Percentiles rank a stretch among this genome's conserved stretches.
Conservation (phyloP, 805 yeast species). For the Starmerella bombicola region DNA sequence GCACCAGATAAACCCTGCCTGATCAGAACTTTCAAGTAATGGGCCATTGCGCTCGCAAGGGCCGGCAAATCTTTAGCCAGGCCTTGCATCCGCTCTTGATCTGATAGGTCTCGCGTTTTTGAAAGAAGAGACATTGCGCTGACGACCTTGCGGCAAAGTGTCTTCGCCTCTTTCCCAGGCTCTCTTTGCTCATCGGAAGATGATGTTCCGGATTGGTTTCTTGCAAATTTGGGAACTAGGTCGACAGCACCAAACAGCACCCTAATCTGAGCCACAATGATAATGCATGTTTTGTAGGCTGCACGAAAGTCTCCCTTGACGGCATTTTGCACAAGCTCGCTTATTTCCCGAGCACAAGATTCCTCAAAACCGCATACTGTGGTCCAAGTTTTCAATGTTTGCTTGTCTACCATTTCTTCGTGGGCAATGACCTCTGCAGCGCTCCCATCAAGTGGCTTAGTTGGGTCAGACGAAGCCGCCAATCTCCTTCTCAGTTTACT, state of each 20-base stretch:
- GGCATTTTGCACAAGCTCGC: constrained; percentile 80
- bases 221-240: constrained; percentile 11
- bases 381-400: constrained; percentile 62
- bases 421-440: constrained; percentile 23
- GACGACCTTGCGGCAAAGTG: constrained; percentile 79
- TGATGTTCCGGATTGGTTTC: background rate
- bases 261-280: constrained; percentile 59
- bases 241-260: constrained; percentile 69
- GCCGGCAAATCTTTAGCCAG: constrained; percentile 41
- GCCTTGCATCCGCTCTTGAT: constrained; percentile 16
- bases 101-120: constrained; percentile 33
- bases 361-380: constrained; percentile 83
- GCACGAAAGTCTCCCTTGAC: constrained; percentile 55
- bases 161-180: constrained; percentile 56
- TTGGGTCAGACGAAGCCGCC: constrained; percentile 3
- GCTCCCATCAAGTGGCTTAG: constrained; percentile 13
- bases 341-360: constrained; percentile 73
- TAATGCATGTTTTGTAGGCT: constrained; percentile 60
- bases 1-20: constrained; percentile 71
- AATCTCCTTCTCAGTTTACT: constrained; percentile 8
- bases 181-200: constrained; percentile 4
- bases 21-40: constrained; percentile 73
- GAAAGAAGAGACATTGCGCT: constrained; percentile 73
- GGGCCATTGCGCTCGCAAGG: constrained; percentile 82
- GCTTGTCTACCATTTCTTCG: constrained; percentile 55